Evolutionary conservation across 208 protist genomes (phyloP).

Genomic region (Phytomonas francai): DNA sequence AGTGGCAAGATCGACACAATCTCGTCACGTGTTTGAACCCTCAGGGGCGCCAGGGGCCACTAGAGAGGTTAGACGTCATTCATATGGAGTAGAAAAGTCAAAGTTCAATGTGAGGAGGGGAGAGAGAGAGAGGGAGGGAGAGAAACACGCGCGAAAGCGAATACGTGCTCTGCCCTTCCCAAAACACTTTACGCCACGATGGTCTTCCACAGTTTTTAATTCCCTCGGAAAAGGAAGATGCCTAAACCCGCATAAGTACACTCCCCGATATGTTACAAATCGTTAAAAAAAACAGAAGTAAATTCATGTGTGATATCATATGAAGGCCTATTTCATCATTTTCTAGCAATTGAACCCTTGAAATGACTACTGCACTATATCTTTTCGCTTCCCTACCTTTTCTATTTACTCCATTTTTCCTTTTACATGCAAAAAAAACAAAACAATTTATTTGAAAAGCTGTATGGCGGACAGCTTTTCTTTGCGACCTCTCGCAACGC

Average conservation of each 20-base stretch:
- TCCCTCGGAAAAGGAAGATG: not conserved
- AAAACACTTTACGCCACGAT: not conserved
- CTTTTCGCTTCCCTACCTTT: not conserved
- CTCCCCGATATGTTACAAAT: not conserved
- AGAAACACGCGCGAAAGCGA: not conserved
- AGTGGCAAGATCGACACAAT: slow-evolving; percentile 11
- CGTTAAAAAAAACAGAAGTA: not conserved
- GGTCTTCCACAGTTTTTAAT: not conserved
- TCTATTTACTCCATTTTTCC: not conserved
- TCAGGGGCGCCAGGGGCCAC: not conserved
- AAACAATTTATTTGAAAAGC: not conserved
- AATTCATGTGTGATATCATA: not conserved
- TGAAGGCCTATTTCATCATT: not conserved
- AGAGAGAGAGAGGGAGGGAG: no score
- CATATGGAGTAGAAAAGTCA: not conserved
- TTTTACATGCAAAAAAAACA: not conserved
- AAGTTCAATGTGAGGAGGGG: not conserved
- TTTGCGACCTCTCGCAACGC: not conserved
- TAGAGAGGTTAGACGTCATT: not conserved
- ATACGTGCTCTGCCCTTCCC: not conserved
- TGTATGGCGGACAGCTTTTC: not conserved
- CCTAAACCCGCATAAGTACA: not conserved
- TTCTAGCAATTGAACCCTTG: not conserved
- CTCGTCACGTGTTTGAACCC: not conserved
- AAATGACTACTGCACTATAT: not conserved